Evolutionary conservation across 768 basidiomycete species (phyloP).

Genomic region (Hirschioporus abietinus): DNA sequence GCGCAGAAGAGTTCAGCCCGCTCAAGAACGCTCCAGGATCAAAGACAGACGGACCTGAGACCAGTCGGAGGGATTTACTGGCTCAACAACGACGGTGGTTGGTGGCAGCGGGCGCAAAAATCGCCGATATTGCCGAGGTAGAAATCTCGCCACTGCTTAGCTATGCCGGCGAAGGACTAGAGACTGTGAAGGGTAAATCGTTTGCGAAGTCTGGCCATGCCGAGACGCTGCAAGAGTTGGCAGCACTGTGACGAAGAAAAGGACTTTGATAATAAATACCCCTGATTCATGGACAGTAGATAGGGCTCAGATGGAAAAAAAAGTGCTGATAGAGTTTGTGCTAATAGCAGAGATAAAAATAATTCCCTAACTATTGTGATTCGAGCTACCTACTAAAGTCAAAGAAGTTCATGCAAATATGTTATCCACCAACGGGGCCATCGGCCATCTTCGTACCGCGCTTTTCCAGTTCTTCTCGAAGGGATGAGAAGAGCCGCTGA

Average conservation of each 20-base stretch:
- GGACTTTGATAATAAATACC: constrained; percentile 25
- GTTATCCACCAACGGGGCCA: constrained; percentile 3
- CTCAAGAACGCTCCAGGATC: constrained; percentile 96
- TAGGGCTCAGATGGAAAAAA: not conserved
- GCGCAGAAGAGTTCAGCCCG: constrained; percentile 92
- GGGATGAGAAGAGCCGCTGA: constrained; percentile 71
- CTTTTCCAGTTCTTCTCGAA: constrained; percentile 80
- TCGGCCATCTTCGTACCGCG: constrained; percentile 38
- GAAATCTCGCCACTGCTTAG: constrained; percentile 86
- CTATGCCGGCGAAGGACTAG: constrained; percentile 91
- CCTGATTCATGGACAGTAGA: constrained; percentile 8
- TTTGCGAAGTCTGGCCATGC: constrained; percentile 74
- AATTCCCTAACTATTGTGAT: not conserved
- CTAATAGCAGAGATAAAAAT: not conserved
- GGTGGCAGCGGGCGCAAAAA: constrained; percentile 65
- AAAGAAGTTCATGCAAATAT: not conserved
- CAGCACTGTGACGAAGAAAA: constrained; percentile 40
- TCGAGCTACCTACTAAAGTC: not conserved
- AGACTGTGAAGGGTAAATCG: constrained; percentile 67
- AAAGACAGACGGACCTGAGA: constrained; percentile 83
- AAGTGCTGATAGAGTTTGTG: not conserved
- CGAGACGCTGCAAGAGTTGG: constrained; percentile 62
- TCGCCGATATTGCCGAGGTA: constrained; percentile 75
- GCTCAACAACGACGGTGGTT: constrained; percentile 86
- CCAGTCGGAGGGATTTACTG: constrained; percentile 85